These are phyloP conservation scores for Carex arenaria DNA, from an alignment of 202 grass and related monocot species.

Conservation along the genomic window DNA sequence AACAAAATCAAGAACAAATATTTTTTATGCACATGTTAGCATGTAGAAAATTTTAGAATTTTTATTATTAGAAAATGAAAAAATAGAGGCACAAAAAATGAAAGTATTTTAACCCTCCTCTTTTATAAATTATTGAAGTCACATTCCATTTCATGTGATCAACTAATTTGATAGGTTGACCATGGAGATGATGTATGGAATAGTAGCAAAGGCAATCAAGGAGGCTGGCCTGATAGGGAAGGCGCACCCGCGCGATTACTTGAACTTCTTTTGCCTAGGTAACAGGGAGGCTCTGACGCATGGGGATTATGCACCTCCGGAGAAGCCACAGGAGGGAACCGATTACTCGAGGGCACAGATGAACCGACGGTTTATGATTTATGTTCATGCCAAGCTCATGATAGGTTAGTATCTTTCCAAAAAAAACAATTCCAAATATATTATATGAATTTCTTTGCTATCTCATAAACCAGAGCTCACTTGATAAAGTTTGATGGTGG, in stretches of 20 bases:
- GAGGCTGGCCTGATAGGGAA: conserved; percentile 48
- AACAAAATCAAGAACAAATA: no score
- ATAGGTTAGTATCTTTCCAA: conserved; percentile 44
- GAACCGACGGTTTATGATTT: conserved; percentile 59
- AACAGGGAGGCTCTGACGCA: conserved; percentile 49
- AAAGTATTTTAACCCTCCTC: no score
- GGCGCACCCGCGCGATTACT: conserved; percentile 72
- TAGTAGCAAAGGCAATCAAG: conserved; percentile 59
- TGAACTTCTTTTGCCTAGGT: conserved; percentile 95
- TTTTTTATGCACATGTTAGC: no score
- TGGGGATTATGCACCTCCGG: conserved; percentile 48
- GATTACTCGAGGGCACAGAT: conserved; percentile 71
- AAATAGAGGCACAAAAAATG: no score
- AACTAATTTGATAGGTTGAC: conserved; percentile 32
- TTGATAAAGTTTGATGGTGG: neutral
- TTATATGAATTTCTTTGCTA: neutral
- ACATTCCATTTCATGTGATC: neutral
- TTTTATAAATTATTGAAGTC: neutral
- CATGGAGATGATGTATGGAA: conserved; percentile 81
- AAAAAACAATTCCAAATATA: neutral
- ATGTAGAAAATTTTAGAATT: no score
- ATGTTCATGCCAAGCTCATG: conserved; percentile 93
- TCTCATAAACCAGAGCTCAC: neutral
- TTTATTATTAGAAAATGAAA: no score
- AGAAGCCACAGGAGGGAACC: conserved; percentile 32